Base-by-base conservation (phyloP, 1,139 yeast species). In the Pichia sp. region DNA sequence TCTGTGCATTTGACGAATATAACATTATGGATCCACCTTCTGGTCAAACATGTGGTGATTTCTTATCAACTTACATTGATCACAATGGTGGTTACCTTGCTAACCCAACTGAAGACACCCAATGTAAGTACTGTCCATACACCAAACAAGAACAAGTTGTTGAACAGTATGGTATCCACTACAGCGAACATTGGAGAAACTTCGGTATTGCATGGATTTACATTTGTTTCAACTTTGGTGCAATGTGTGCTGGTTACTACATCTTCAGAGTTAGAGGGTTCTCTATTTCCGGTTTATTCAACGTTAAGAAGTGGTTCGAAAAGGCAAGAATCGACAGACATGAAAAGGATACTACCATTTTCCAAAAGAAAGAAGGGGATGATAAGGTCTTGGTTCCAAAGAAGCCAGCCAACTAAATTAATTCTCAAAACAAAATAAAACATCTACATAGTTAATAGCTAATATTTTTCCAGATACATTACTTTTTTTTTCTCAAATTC, bases 131-230 rank as follows among this genome's bases (percentile, higher is more conserved):
- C 51, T 64, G 68, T 55, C 72, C 75, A 50, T 75, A 71, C 65
- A 66, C 73, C 8, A 52, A 44, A 13, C 64, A 60, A 57, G 62
- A 56, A 47, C 69, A 77, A 58, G 77, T 73, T 65, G 71, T 76
- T 50, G 66, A 62, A 10, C 71, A 73, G 52, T 70, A 71, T 59
- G 73, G 73, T 56, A 73, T 75, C 57, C 67, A 69, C 31, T 75
- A 72, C 76, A 59, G 77, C 81, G 68, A 77, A 63, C 74, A 80
- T 63, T 84, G 92, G 87, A 79, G 92, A 75, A 80, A 86, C 67
- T 75, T 75, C 59, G 93, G 93, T 67, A 76, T 84, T 54, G 79
- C 80, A 60, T 67, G 69, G 62, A 73, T 74, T 43, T 79, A 70
- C 66, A 80, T 81, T 59, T 70, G 70, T 42, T 74, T 87, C 67